Conservation (phyloP, 2,329 filamentous ascomycete genomes). For the Pyrenophora tritici-repentis region DNA sequence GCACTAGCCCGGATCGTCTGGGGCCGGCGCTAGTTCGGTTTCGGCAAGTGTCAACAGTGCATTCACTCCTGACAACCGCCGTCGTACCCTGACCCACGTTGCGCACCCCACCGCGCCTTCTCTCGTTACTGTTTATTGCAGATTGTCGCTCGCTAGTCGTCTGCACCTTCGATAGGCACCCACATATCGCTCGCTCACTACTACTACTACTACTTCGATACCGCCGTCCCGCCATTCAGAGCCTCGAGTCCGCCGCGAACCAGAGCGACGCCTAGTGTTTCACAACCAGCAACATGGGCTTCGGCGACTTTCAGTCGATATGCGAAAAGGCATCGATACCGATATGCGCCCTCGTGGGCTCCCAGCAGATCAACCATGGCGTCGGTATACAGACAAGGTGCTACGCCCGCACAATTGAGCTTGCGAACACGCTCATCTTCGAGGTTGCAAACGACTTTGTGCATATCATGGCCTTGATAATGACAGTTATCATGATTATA, state of each 20-base stretch:
- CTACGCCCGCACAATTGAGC: constrained; percentile 91
- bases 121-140: constrained; percentile 24
- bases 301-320: constrained; percentile 87
- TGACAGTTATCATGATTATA: constrained; percentile 97
- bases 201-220: constrained; percentile 7
- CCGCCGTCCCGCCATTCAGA: constrained; percentile 16
- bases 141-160: constrained; percentile 30
- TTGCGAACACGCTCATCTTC: constrained; percentile 99
- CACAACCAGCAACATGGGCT: constrained; percentile 64
- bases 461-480: constrained; percentile 86
- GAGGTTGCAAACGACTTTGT: constrained; percentile 88
- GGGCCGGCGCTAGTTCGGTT: constrained; percentile 14
- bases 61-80: constrained; percentile 41
- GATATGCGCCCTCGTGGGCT: constrained; percentile 83
- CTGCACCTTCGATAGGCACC: constrained; percentile 17
- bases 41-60: constrained; percentile 20
- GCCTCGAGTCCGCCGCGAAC: constrained; percentile 14
- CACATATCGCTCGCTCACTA: constrained; percentile 2
- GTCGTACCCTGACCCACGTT: constrained; percentile 23
- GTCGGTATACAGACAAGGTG: constrained; percentile 86
- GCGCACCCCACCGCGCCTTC: constrained; percentile 27
- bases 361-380: constrained; percentile 68
- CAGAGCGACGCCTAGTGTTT: constrained; percentile 6
- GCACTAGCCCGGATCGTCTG: constrained; percentile 4
- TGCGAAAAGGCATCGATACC: constrained; percentile 86